Evolutionary conservation across 2,329 filamentous ascomycete genomes (phyloP).

Genomic region (Dothideomycetidae sp.): DNA sequence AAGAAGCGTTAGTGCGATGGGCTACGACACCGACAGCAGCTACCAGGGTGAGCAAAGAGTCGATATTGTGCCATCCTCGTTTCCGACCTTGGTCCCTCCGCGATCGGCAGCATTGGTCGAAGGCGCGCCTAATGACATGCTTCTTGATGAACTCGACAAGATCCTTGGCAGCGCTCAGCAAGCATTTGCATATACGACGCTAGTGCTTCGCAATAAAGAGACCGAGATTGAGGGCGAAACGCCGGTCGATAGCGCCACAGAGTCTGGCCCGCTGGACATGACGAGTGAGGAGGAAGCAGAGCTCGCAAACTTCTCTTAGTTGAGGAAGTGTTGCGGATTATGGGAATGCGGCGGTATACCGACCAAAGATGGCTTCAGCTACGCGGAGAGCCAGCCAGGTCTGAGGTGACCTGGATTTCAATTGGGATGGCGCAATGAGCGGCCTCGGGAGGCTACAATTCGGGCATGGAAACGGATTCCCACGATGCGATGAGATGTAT

Average conservation of each 20-base stretch:
- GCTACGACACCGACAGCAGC: conserved; percentile 13
- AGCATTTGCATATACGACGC: conserved; percentile 9
- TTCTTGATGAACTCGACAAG: conserved; percentile 20
- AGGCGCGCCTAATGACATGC: conserved; percentile 17
- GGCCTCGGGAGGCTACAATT: too few relatives aligned
- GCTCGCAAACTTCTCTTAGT: conserved; percentile 7
- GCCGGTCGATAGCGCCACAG: conserved; percentile 4
- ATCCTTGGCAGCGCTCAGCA: conserved; percentile 16
- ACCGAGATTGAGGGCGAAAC: conserved; percentile 12
- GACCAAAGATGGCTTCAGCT: neutral
- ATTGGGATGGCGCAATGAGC: too few relatives aligned
- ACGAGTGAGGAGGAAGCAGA: conserved; percentile 8
- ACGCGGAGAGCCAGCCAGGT: too few relatives aligned
- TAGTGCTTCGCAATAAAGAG: conserved; percentile 8
- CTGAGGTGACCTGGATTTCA: too few relatives aligned
- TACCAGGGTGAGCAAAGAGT: conserved; percentile 11
- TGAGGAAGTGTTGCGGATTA: too few relatives aligned
- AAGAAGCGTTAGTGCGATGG: neutral
- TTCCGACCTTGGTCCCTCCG: conserved; percentile 18
- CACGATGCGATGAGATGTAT: too few relatives aligned
- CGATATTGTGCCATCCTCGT: conserved; percentile 11
- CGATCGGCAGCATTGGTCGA: conserved; percentile 20
- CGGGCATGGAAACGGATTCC: too few relatives aligned
- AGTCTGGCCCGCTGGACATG: conserved; percentile 7
- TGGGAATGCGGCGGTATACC: too few relatives aligned